Base-by-base conservation (phyloP, 2,329 filamentous ascomycete genomes). In the Colletotrichum sp. region DNA sequence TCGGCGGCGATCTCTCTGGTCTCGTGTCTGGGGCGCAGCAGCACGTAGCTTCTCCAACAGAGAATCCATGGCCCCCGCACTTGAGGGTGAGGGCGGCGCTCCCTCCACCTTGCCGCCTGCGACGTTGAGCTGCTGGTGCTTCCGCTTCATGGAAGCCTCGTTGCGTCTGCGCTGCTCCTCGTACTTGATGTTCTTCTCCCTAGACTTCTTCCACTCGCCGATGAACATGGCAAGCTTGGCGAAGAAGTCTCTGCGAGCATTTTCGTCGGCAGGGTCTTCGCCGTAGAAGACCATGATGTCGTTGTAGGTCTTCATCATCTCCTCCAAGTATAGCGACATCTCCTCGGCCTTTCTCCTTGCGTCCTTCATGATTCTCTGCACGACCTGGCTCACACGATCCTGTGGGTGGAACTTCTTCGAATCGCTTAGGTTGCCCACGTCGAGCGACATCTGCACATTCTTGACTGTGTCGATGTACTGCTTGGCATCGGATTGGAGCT, bases 321-420 rank as follows among this genome's bases (percentile, higher is more conserved):
- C 95, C 77, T 98, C 96, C 61, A 98, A 87, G 82, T 98, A 98
- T 27, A 98, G 87, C 81, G 95, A 91, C 92, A 98, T 94, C 86
- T 98, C 97, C 83, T 98, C 96, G 4, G 97, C 95, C 87, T 98
- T 99, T 79, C 96, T 91, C 75, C 97, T 89, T 24, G 97, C 97
- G 77, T 99, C 97, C 86, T 98, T 98, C 96, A 99, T 98, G 77
- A 90, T 93, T 66, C 96, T 90, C 84, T 98, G 95, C 69, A 98
- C 96, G 38, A 98, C 90, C 84, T 97, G 94, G 76, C 93, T 94
- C 57, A 98, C 96, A 74, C 97, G 94, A 83, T 99, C 97, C 84
- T 98, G 95, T 21, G 97, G 96, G 81, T 99, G 97, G 88, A 99
- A 99, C 80, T 96, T 97, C 88, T 97, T 98, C 58, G 96, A 94